Percentiles rank a stretch among this genome's conserved stretches.
phyloP scores from a whole-genome alignment of 2,329 filamentous ascomycete species.

The Pseudopyricularia javanii region DNA sequence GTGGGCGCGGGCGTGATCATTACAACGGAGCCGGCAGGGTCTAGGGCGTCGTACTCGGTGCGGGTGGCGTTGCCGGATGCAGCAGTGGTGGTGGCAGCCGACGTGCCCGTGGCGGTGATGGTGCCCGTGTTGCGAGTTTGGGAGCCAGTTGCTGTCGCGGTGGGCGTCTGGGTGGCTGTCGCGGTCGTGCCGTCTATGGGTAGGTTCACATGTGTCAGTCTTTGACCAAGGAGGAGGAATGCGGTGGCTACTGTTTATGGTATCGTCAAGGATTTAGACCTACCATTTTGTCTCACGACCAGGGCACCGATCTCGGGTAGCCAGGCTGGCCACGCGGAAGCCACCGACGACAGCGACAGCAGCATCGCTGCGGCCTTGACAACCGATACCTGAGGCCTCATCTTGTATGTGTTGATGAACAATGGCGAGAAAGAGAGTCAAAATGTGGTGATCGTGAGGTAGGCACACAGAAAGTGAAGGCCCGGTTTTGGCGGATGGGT shows the following conservation, averaged over 20 bases:
- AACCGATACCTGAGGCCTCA: constrained; percentile 5
- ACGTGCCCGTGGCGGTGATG: constrained; percentile 10
- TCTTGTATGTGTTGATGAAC: constrained; percentile 1
- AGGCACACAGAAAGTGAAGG: no score
- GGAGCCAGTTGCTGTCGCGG: constrained; percentile 7
- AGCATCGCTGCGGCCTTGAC: constrained; percentile 11
- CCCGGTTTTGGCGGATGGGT: no score
- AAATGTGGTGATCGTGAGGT: no score
- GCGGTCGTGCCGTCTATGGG: background rate
- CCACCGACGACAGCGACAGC: constrained; percentile 36
- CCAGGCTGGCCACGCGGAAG: constrained; percentile 38
- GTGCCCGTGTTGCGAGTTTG: constrained; percentile 2
- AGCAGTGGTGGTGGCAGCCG: constrained; percentile 11
- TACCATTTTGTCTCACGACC: constrained; percentile 34
- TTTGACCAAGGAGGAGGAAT: background rate
- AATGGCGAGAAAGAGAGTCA: background rate
- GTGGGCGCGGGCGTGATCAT: constrained; percentile 39
- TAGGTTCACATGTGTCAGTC: background rate
- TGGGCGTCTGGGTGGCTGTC: background rate
- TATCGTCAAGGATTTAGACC: background rate
- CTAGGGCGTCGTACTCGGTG: constrained; percentile 29
- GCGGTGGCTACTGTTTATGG: background rate
- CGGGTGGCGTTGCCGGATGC: constrained; percentile 13
- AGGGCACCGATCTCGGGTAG: constrained; percentile 40
- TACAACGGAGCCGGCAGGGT: constrained; percentile 36